Percentiles rank a stretch among this genome's conserved stretches.
phyloP scores from a whole-genome alignment of 306 rosid species.

The Lablab purpureus region DNA sequence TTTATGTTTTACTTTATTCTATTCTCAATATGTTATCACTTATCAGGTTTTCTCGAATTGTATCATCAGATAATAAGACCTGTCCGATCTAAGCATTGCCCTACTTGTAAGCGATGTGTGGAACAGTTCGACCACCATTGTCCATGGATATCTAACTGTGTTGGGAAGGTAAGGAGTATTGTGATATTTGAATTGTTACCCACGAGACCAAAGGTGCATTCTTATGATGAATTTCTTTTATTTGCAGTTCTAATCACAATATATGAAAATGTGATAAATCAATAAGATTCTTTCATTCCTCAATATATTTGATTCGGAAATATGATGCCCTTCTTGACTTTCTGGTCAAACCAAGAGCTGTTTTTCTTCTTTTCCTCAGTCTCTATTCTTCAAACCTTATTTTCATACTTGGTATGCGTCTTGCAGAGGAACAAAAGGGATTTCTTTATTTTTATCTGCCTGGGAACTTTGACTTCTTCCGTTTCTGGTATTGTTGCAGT shows the following conservation, averaged over 20 bases:
- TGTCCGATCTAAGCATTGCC: conserved; percentile 94
- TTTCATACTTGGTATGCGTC: conserved; percentile 48
- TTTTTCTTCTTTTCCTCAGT: conserved; percentile 26
- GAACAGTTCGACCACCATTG: conserved; percentile 99
- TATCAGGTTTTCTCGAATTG: conserved; percentile 53
- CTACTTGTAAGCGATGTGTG: conserved; percentile 90
- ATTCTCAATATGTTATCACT: conserved; percentile 47
- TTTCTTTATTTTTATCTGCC: conserved; percentile 78
- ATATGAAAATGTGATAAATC: conserved; percentile 34
- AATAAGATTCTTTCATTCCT: background rate
- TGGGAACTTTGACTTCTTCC: conserved; percentile 68
- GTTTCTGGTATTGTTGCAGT: conserved; percentile 59
- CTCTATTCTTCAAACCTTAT: conserved; percentile 19
- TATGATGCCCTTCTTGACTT: conserved; percentile 19
- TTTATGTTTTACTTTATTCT: conserved; percentile 32
- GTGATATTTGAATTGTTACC: conserved; percentile 28
- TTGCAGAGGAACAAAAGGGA: conserved; percentile 96
- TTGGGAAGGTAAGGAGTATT: conserved; percentile 79
- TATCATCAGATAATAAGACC: conserved; percentile 88
- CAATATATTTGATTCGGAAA: conserved; percentile 34
- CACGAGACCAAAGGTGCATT: conserved; percentile 13
- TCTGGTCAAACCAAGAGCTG: conserved; percentile 13
- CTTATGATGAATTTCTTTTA: conserved; percentile 12
- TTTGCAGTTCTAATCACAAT: background rate
- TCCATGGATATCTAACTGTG: conserved; percentile 99